Percentiles rank a stretch among this genome's conserved stretches.
Evolutionary conservation across 441 rosid species (phyloP).

Genomic region (Adansonia gregorii): DNA sequence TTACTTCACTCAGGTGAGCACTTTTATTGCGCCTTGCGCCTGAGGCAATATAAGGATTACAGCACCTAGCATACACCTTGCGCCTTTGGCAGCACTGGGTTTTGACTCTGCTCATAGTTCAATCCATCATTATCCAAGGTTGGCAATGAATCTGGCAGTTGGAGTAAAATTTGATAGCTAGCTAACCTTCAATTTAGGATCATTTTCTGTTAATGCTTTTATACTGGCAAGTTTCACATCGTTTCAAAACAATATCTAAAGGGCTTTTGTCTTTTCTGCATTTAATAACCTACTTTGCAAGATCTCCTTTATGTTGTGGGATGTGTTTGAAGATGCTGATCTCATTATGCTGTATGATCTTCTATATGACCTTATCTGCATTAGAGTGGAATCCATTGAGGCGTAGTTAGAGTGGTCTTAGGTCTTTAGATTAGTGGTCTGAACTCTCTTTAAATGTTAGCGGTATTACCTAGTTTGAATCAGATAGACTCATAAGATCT

Average conservation of each 20-base stretch:
- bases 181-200: not conserved
- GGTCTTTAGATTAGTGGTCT: not conserved
- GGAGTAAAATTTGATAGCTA: not conserved
- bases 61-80: too few species aligned
- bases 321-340: constrained; percentile 13
- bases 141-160: not conserved
- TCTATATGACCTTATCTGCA: not conserved
- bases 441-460: not conserved
- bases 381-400: not conserved
- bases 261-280: constrained; percentile 2
- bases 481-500: not conserved
- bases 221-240: not conserved
- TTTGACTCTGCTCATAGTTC: not conserved
- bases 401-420: not conserved
- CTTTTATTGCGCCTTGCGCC: too few species aligned
- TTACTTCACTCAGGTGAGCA: too few species aligned
- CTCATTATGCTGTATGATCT: not conserved
- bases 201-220: not conserved
- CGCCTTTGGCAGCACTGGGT: too few species aligned
- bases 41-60: too few species aligned
- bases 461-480: not conserved
- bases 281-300: not conserved
- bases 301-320: too few species aligned
- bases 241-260: too few species aligned
- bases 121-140: not conserved